These are phyloP conservation scores for Helianthus annuus DNA, from an alignment of 129 eudicot genomes.

Conservation along the genomic window DNA sequence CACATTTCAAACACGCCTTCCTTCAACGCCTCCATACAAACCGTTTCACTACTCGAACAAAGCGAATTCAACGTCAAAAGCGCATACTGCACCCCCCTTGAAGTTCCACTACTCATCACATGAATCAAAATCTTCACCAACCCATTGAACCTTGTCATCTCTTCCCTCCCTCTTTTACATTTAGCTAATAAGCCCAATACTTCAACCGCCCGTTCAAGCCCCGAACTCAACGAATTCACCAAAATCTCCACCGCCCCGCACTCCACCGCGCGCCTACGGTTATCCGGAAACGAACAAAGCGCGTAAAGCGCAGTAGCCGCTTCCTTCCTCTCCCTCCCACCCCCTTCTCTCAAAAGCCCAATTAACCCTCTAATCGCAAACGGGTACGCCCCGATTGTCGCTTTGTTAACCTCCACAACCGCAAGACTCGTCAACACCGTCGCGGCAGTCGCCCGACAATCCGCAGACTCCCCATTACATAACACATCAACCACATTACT, in stretches of 20 bases:
- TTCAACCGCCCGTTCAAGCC: constrained; percentile 88
- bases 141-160: constrained; percentile 57
- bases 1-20: constrained; percentile 79
- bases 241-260: constrained; percentile 63
- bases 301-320: constrained; percentile 87
- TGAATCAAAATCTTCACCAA: constrained; percentile 52
- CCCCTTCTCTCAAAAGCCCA: constrained; percentile 49
- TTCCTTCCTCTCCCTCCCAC: constrained; percentile 71
- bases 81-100: constrained; percentile 85
- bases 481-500: constrained; percentile 53
- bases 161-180: constrained; percentile 65
- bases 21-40: constrained; percentile 52
- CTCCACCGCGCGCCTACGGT: constrained; percentile 74
- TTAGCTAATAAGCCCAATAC: constrained; percentile 81
- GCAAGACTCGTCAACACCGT: constrained; percentile 87
- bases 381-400: constrained; percentile 87
- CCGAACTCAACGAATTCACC: constrained; percentile 42
- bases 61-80: constrained; percentile 59
- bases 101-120: constrained; percentile 69
- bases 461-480: constrained; percentile 41
- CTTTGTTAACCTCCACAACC: constrained; percentile 92
- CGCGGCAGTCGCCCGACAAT: constrained; percentile 83
- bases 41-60: constrained; percentile 53
- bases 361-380: constrained; percentile 64
- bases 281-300: constrained; percentile 74